These are phyloP conservation scores for Serendipita sp. DNA, from an alignment of 768 basidiomycete species.

Conservation along the genomic window DNA sequence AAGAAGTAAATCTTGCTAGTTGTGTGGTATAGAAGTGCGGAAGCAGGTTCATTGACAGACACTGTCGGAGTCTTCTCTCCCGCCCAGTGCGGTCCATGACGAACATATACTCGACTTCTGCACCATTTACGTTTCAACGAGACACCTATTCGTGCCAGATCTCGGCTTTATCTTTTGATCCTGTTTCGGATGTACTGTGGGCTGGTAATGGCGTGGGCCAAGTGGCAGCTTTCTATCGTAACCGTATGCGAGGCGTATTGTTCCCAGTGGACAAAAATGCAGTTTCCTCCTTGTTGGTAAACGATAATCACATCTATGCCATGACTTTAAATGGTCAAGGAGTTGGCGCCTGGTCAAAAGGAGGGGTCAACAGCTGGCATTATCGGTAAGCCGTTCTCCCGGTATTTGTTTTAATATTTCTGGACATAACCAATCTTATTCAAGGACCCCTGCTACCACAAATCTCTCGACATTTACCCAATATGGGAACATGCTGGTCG, in stretches of 20 bases:
- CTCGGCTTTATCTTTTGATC: conserved; percentile 75
- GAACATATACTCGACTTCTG: conserved; percentile 4
- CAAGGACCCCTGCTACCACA: conserved; percentile 8
- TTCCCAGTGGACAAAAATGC: conserved; percentile 57
- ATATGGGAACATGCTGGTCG: conserved; percentile 2
- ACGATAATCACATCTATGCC: conserved; percentile 65
- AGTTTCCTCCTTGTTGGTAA: conserved; percentile 59
- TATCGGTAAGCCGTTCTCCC: conserved; percentile 33
- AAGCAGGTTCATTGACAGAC: neutral
- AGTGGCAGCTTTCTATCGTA: conserved; percentile 52
- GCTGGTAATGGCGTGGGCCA: conserved; percentile 57
- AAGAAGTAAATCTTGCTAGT: neutral
- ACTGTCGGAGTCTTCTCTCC: neutral
- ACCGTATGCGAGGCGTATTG: conserved; percentile 49
- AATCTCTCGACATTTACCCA: conserved; percentile 13
- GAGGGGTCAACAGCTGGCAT: conserved; percentile 73
- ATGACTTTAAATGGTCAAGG: conserved; percentile 33
- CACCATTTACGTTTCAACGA: conserved; percentile 9
- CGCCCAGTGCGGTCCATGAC: neutral
- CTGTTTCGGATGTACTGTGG: conserved; percentile 82
- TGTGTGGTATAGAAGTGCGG: neutral
- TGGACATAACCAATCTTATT: neutral
- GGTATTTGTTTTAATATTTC: neutral
- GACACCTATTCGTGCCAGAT: conserved; percentile 26
- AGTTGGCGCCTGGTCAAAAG: conserved; percentile 68